Conservation (phyloP, 768 basidiomycete genomes). For the Tulasnella sp. region DNA sequence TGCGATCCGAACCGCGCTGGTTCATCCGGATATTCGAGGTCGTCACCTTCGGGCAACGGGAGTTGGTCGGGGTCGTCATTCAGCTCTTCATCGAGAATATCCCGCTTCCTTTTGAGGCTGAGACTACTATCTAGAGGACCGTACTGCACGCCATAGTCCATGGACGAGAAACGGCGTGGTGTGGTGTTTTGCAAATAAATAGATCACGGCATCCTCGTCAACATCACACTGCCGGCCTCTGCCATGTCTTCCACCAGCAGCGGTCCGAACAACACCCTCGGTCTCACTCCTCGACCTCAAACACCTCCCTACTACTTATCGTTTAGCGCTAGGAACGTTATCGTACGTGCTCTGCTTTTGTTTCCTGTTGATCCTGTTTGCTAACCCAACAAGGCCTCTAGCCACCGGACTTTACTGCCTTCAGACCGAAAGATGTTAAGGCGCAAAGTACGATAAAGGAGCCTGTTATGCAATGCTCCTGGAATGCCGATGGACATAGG, state of each 20-base stretch:
- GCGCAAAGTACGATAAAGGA: neutral
- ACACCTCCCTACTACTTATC: slow-evolving; percentile 6
- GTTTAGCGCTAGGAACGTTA: slow-evolving; percentile 8
- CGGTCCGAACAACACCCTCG: neutral
- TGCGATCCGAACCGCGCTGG: slow-evolving; percentile 6
- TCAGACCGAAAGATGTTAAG: neutral
- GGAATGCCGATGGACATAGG: slow-evolving; percentile 11
- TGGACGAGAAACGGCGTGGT: too few relatives aligned
- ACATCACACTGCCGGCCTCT: neutral
- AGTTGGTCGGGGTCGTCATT: neutral
- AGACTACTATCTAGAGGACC: neutral
- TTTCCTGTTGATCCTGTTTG: neutral
- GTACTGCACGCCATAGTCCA: too few relatives aligned
- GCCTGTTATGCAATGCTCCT: neutral
- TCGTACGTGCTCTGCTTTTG: neutral
- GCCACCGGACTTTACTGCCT: slow-evolving; percentile 13
- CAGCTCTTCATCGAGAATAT: neutral
- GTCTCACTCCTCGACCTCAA: slow-evolving; percentile 8
- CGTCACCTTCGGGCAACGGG: neutral
- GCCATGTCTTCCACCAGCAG: neutral
- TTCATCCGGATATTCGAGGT: neutral
- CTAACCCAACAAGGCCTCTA: neutral
- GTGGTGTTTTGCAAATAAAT: too few relatives aligned
- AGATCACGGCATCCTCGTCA: neutral
- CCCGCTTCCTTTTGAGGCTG: neutral